Evolutionary conservation across 768 basidiomycete species (phyloP), one percentile per base, ranked within the genome.

Genomic region (Leccinum broughii): DNA sequence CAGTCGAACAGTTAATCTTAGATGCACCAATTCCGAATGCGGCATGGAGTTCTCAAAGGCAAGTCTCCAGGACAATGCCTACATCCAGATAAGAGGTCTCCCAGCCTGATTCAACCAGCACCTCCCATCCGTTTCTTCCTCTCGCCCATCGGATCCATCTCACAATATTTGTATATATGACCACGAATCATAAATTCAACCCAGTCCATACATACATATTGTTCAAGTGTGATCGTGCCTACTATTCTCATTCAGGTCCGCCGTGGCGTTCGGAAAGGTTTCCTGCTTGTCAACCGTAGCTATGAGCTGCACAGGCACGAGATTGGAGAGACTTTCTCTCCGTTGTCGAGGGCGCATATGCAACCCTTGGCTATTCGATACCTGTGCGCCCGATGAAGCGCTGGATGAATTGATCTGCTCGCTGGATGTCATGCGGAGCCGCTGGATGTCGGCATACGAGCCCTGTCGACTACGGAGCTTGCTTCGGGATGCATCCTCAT

Each of bases 371-470:
- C 72, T 70, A 24, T 80, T 78, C 9, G 66, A 54, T 3, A 48
- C 37, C 20, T 62, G 72, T 46, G 66, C 14, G 55, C 66, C 53
- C 2, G 65, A 62, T 8, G 66, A 68, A 11, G 58, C 20, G 11
- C 59, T 32, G 15, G 69, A 59, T 14, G 60, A 24, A 28, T 50
- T 53, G 30, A 46, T 34, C n/a, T 61, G 69, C 54, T 61, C 57
- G 46, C 59, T 55, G 15, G 66, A 49, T 50, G 73, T 67, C 74
- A 75, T 74, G 58, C 85, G 85, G 22, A 89, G 78, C 62, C 85
- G 81, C 73, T 92, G 90, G 54, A 93, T 72, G 75, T 93, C 88
- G n/a, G 92, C 92, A 66, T 89, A 93, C 22, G 90, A 91, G 51
- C 83, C 85, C 60, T 84, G 84, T 20, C 85, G 83, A 72, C 85